These are phyloP conservation scores for Dactylonectria macrodidyma DNA, from an alignment of 2,329 filamentous ascomycete species.

Conservation along the genomic window DNA sequence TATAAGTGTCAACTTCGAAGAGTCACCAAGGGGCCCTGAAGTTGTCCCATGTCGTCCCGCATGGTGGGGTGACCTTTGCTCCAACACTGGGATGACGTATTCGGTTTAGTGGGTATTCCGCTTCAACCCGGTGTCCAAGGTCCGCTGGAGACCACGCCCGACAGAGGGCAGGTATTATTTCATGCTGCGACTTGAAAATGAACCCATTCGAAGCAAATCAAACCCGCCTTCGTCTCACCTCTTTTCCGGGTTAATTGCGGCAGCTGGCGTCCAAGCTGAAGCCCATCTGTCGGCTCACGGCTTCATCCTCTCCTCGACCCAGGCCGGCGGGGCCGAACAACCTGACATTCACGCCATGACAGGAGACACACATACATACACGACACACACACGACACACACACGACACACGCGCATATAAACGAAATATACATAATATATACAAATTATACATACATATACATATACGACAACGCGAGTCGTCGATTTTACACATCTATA, in stretches of 20 bases:
- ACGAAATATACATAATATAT: conserved; percentile 39
- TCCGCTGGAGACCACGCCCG: background rate
- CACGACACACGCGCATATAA: conserved; percentile 40
- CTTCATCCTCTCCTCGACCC: background rate
- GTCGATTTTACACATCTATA: conserved; percentile 46
- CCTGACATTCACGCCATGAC: conserved; percentile 24
- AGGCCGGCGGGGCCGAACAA: background rate
- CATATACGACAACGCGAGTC: conserved; percentile 47
- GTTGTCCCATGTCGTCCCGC: background rate
- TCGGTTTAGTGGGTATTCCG: conserved; percentile 14
- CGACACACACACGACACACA: conserved; percentile 30
- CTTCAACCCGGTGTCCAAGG: background rate
- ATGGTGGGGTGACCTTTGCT: conserved; percentile 36
- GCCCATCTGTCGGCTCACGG: background rate
- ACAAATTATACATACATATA: conserved; percentile 41
- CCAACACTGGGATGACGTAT: background rate
- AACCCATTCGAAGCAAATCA: background rate
- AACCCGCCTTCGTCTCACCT: no score
- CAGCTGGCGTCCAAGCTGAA: background rate
- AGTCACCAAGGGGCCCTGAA: conserved; percentile 32
- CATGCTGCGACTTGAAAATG: background rate
- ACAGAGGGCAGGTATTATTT: background rate
- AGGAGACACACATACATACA: conserved; percentile 18
- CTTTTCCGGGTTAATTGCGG: background rate
- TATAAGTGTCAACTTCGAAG: conserved; percentile 14